A percentile compares a stretch with the other conserved stretches of the same genome.
phyloP scores from a whole-genome alignment of 2,329 filamentous ascomycete species.

The Arthroderma sp. region DNA sequence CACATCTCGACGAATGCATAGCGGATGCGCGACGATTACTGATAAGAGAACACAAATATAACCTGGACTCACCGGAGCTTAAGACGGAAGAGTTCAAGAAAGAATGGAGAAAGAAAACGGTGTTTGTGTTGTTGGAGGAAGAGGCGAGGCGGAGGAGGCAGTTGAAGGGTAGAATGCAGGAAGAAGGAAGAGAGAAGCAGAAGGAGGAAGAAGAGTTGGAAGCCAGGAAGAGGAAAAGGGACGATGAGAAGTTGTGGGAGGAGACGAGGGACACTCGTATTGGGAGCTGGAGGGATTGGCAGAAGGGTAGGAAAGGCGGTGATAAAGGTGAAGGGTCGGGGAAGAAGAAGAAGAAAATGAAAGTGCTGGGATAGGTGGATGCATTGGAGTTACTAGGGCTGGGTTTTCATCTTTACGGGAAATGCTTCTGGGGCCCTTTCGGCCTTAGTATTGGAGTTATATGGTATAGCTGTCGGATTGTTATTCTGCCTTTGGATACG shows the following conservation, averaged over 20 bases:
- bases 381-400: neutral
- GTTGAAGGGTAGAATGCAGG: slow-evolving; percentile 87
- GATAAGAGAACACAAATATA: slow-evolving; percentile 90
- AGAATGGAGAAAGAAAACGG: slow-evolving; percentile 82
- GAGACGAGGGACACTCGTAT: slow-evolving; percentile 82
- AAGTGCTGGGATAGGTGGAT: slow-evolving; percentile 30
- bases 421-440: neutral
- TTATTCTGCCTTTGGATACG: neutral
- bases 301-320: slow-evolving; percentile 48
- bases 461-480: neutral
- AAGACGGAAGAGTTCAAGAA: slow-evolving; percentile 68
- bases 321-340: slow-evolving; percentile 40
- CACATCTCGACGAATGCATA: slow-evolving; percentile 81
- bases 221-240: slow-evolving; percentile 68
- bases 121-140: slow-evolving; percentile 82
- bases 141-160: slow-evolving; percentile 74
- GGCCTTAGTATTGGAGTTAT: neutral
- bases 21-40: slow-evolving; percentile 90
- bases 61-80: slow-evolving; percentile 70
- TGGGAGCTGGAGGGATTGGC: slow-evolving; percentile 84
- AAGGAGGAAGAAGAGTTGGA: slow-evolving; percentile 77
- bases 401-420: neutral
- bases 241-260: slow-evolving; percentile 94
- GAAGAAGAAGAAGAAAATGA: slow-evolving; percentile 51
- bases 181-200: slow-evolving; percentile 81